Evolutionary conservation across 257 asterid genomes (phyloP), one percentile per base, ranked within the genome.

Genomic region (Solanum raphanifolium): DNA sequence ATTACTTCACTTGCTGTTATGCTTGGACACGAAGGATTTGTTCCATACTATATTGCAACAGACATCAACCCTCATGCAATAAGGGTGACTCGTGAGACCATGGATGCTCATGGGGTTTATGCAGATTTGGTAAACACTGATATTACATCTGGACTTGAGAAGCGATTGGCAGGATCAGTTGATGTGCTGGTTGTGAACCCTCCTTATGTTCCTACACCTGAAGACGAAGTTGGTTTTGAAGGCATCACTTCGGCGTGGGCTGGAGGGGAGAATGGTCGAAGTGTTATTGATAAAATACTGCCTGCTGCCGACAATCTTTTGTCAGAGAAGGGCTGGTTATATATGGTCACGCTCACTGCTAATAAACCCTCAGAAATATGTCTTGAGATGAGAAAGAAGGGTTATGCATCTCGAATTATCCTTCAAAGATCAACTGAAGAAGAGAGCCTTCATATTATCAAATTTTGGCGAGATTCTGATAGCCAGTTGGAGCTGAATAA

Each of bases 171-270:
- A 9, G 91, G 94, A 84, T 92, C 90, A 3, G 98, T 97, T 86
- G 99, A 97, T 85, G 94, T 96, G 83, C 92, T 96, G 89, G 98
- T 96, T 81, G 99, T 97, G 87, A 97, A 97, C 90, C 99, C 99
- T 9, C 99, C 99, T 79, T 97, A 97, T 81, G 99, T 97, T 88
- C 99, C 99, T 8, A 96, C 99, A 3, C 99, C 99, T 5, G 99
- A 96, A 85, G 97, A 95, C 5, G 99, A 97, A 91, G 99, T 97
- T 73, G 99, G 99, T 16, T 82, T 93, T 74, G 52, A 66, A 5
- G 99, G 99, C 65, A 95, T 97, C 83, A 91, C 95, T 20, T 90
- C 99, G 6, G 88, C 99, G 38, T 97, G 99, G 98, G 98, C 99
- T 0, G 99, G 99, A 55, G 99, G 98, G 25, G 99, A 94, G 86